A percentile compares a stretch with the other conserved stretches of the same genome.
These are phyloP conservation scores for Exophiala phaeomuriformis DNA, from an alignment of 2,329 filamentous ascomycete genomes.

Conservation along the genomic window DNA sequence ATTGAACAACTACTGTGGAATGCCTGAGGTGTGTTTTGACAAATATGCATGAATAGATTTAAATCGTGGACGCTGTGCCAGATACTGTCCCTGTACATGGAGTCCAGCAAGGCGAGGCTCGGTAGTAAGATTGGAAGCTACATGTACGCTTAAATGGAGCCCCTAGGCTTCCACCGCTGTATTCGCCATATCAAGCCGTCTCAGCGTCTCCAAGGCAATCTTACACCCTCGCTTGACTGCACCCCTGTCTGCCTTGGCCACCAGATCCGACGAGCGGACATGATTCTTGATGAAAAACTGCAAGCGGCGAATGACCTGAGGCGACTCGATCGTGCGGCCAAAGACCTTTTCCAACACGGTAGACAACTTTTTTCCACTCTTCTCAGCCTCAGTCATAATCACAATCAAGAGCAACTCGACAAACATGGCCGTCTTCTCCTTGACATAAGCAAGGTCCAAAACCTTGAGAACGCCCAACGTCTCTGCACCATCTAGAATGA, in stretches of 20 bases:
- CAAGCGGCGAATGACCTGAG: slow-evolving; percentile 64
- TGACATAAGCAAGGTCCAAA: slow-evolving; percentile 71
- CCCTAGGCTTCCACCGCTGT: neutral
- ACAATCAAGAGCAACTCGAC: slow-evolving; percentile 73
- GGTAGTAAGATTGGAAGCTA: too few relatives aligned
- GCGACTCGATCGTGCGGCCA: slow-evolving; percentile 50
- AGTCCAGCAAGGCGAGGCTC: too few relatives aligned
- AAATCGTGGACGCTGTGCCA: too few relatives aligned
- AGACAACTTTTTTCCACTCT: too few relatives aligned
- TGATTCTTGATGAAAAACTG: slow-evolving; percentile 74
- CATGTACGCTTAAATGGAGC: too few relatives aligned
- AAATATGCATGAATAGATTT: too few relatives aligned
- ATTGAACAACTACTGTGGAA: too few relatives aligned
- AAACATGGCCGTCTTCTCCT: slow-evolving; percentile 68
- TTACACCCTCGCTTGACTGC: slow-evolving; percentile 37
- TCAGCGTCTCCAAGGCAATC: slow-evolving; percentile 37
- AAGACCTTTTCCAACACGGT: slow-evolving; percentile 63
- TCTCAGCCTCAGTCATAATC: slow-evolving; percentile 60
- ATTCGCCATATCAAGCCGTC: slow-evolving; percentile 17
- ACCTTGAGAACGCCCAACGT: slow-evolving; percentile 52
- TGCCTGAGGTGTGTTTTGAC: too few relatives aligned
- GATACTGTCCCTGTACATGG: too few relatives aligned
- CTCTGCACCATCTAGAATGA: slow-evolving; percentile 55
- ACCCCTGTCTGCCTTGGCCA: slow-evolving; percentile 9
- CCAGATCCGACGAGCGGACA: slow-evolving; percentile 57